Evolutionary conservation across 208 protist genomes (phyloP), one percentile per base, ranked within the genome.

Genomic region (Novymonas esmeraldas): DNA sequence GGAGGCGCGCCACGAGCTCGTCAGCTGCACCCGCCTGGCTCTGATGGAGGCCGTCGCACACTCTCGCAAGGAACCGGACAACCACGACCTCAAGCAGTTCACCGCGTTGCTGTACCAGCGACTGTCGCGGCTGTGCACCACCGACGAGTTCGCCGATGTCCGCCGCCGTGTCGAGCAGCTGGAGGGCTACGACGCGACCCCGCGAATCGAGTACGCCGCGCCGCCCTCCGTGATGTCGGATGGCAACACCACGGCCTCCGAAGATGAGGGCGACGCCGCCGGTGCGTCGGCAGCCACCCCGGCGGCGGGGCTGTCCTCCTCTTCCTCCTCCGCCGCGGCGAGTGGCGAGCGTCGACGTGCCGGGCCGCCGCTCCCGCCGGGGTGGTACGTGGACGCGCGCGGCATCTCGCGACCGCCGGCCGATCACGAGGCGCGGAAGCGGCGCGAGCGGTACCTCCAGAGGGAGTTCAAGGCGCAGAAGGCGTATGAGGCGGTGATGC

Each of bases 391-490:
- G 5, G 85, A 92, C 60, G 79, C 75, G 33, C 20, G 59, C 13
- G 85, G 89, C 14, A 64, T 78, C n/a, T 94, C 89, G 10, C 70
- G 81, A 7, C 88, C 88, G 5, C 73, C 75, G 11, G 64, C 73
- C 1, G 73, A 74, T 22, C 41, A 59, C 42, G 69, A 62, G 58
- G 72, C 75, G 52, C 55, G 48, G 22, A 57, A 69, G 62, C 65
- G 79, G n/a, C 73, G 80, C 45, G 89, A 95, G 59, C 70, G 52
- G n/a, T 88, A 76, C 54, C 46, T 70, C 39, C 71, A 69, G 44
- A 70, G 74, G 9, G 84, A 95, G 74, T 88, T 90, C 73, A 77
- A 76, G 44, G 89, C 84, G 24, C 75, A 70, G 26, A 93, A 88
- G 39, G 85, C 89, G 29, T 92, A 89, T 61, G 84, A 91, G 72